Base-by-base conservation (phyloP, 2,329 filamentous ascomycete species). In the Stagonosporopsis rhizophila region DNA sequence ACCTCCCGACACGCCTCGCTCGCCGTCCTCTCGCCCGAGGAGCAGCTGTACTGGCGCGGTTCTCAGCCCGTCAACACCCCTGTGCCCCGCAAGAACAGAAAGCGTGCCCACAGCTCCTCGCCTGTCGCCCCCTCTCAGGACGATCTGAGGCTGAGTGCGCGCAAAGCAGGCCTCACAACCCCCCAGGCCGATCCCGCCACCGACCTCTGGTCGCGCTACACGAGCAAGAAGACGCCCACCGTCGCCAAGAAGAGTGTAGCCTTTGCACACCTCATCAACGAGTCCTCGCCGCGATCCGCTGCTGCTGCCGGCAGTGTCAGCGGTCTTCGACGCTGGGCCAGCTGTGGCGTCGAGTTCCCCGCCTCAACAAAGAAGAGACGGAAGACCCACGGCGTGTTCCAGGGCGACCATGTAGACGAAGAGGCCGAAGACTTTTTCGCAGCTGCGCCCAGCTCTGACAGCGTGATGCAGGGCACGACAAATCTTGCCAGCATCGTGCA, bases 1-100 rank as follows among this genome's bases (percentile, higher is more conserved):
- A 79, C 79, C 9, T 77, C 80, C 34, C 81, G 78, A 62, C 77
- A 78, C 54, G 76, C 77, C n/a, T 75, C 77, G 23, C 78, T 77
- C 47, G 77, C 81, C 19, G 73, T 78, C n/a, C 70, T 78, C 17
- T 86, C 85, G 1, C 86, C 85, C 0, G 82, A 86, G 60, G 86
- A 88, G 59, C 82, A 85, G 65, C 78, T 88, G 40, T 79, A 81
- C 44, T 88, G 86, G 86, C 81, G 85, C 37, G 72, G 72, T 14
- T 79, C 79, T 12, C 80, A 79, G 60, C 78, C 78, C 6, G 69
- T 75, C 7, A 72, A 74, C 34, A 77, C 79, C 19, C 79, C 79
- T 15, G 68, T 80, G 1, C 62, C 65, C 2, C 74, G 77, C 32
- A 76, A 77, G 41, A 75, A 76, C 60, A 75, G 76, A 50, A 81